Conservation (phyloP, 1,284 basidiomycete species). For the Clitocybe nebularis region DNA sequence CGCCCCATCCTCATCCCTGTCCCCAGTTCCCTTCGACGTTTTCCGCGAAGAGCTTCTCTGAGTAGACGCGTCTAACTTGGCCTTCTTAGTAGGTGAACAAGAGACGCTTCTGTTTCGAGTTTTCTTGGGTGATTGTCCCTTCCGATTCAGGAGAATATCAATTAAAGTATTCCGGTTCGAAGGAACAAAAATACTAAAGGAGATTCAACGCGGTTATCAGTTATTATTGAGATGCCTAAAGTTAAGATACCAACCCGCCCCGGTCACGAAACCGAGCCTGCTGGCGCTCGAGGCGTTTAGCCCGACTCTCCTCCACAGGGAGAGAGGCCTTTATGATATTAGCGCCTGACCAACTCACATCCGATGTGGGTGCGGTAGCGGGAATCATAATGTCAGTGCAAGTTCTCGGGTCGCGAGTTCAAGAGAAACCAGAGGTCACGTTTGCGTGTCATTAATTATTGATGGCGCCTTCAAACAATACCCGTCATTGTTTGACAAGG, state of each 20-base stretch:
- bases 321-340: constrained; percentile 17
- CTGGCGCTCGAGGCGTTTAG: constrained; percentile 49
- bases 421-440: no score
- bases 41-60: constrained; percentile 18
- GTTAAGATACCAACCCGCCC: constrained; percentile 48
- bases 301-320: constrained; percentile 49
- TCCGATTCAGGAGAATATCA: constrained; percentile 35
- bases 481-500: no score
- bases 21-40: not conserved
- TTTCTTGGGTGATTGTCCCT: constrained; percentile 23
- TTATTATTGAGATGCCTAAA: not conserved
- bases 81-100: constrained; percentile 24
- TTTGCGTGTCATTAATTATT: no score
- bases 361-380: no score
- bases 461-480: no score
- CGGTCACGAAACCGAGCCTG: constrained; percentile 60
- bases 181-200: constrained; percentile 33
- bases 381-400: no score
- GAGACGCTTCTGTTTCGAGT: constrained; percentile 21
- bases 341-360: no score
- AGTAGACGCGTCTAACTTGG: not conserved
- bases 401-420: no score
- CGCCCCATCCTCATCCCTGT: not conserved
- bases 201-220: not conserved
- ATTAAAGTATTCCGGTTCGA: constrained; percentile 30